A percentile compares a stretch with the other conserved stretches of the same genome.
phyloP scores from a whole-genome alignment of 192 early-diverging fungal species.

The Spizellomyces sp. region DNA sequence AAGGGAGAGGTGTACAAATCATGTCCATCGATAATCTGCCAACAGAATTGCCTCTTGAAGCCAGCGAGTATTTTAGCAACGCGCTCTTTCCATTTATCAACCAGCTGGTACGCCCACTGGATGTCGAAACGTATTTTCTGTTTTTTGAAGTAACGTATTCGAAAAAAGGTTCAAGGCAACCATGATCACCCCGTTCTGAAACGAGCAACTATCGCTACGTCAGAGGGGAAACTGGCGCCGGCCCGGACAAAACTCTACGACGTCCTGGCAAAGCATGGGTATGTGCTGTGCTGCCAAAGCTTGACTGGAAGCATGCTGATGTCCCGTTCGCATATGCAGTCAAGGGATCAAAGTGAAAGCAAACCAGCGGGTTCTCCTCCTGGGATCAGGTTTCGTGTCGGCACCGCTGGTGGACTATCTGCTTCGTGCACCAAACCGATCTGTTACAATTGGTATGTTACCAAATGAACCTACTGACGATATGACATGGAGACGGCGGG shows the following conservation, averaged over 20 bases:
- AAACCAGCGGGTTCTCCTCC: conserved; percentile 66
- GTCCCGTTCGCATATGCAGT: background rate
- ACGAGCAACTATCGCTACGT: conserved; percentile 74
- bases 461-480: background rate
- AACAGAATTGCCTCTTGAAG: conserved; percentile 93
- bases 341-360: conserved; percentile 36
- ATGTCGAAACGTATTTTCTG: conserved; percentile 25
- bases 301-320: background rate
- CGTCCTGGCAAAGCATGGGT: conserved; percentile 40
- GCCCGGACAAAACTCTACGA: conserved; percentile 56
- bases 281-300: too few relatives aligned
- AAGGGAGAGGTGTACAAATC: conserved; percentile 87
- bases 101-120: conserved; percentile 62
- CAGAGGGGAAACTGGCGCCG: conserved; percentile 63
- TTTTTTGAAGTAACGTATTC: background rate
- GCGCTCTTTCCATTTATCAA: conserved; percentile 79
- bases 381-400: conserved; percentile 91
- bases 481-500: background rate
- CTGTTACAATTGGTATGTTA: conserved; percentile 68
- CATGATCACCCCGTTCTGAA: conserved; percentile 70
- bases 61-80: conserved; percentile 90
- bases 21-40: conserved; percentile 98
- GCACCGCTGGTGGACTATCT: conserved; percentile 91
- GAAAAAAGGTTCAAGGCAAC: conserved; percentile 52
- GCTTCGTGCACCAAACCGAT: conserved; percentile 51